Percentiles rank a stretch among this genome's conserved stretches.
phyloP scores from a whole-genome alignment of 23 red algal species.

The Gracilaria caudata region DNA sequence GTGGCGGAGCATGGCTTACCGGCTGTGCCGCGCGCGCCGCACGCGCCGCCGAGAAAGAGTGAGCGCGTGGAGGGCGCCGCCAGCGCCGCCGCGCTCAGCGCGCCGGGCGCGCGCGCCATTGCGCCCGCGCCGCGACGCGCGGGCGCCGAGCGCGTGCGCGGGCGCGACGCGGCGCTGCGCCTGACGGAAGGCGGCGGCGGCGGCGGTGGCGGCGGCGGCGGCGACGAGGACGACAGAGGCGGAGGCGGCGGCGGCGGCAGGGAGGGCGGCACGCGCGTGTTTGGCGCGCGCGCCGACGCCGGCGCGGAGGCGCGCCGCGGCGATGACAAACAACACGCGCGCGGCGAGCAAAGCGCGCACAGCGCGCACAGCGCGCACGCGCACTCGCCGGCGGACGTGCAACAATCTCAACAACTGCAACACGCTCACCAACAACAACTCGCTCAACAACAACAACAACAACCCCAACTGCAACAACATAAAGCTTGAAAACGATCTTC shows the following conservation, averaged over 20 bases:
- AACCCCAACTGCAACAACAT: not conserved
- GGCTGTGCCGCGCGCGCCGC: not conserved
- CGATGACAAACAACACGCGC: not conserved
- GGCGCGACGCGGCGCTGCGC: not conserved
- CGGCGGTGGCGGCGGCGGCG: slow-evolving; percentile 1
- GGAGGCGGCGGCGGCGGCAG: not conserved
- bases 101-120: not conserved
- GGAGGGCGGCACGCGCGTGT: not conserved
- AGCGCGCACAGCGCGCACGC: no score
- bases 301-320: not conserved
- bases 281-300: not conserved
- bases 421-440: not conserved
- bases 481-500: no score
- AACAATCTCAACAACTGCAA: not conserved
- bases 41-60: not conserved
- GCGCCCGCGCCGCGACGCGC: slow-evolving; percentile 6
- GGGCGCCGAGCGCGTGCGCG: not conserved
- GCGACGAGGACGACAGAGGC: not conserved
- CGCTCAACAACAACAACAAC: slow-evolving; percentile 6
- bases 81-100: not conserved
- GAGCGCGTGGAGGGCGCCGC: no score
- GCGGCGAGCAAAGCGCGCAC: not conserved
- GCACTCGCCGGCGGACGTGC: not conserved
- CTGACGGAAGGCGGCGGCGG: not conserved
- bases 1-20: slow-evolving; percentile 68